Evolutionary conservation across 169 alveolate genomes (phyloP).

Genomic region (Amoebophrya sp.): DNA sequence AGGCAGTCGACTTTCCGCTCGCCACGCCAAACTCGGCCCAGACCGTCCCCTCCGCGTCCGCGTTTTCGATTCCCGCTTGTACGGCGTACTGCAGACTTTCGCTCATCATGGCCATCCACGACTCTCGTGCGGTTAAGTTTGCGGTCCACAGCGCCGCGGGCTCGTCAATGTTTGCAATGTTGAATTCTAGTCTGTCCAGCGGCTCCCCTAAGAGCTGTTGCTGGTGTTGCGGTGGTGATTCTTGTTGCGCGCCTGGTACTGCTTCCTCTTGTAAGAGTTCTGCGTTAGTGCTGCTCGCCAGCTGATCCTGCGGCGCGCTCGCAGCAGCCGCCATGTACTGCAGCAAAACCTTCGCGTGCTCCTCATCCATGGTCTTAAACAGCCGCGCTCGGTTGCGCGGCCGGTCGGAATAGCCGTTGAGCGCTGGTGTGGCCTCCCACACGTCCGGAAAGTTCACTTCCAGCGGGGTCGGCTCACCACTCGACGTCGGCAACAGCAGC

Average conservation of each 20-base stretch:
- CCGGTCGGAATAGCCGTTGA: too few relatives aligned
- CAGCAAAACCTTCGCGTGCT: not conserved
- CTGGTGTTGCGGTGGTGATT: too few relatives aligned
- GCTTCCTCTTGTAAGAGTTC: too few relatives aligned
- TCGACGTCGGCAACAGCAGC: too few relatives aligned
- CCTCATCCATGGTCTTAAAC: not conserved
- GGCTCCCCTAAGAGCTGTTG: not conserved
- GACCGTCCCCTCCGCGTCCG: not conserved
- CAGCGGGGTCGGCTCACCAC: too few relatives aligned
- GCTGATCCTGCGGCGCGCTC: too few relatives aligned
- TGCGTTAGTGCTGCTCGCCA: too few relatives aligned
- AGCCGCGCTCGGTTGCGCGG: not conserved
- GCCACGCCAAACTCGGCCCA: not conserved
- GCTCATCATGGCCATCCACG: not conserved
- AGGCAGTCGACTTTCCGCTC: not conserved
- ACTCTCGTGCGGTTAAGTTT: not conserved
- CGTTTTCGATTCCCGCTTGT: not conserved
- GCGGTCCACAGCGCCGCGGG: not conserved
- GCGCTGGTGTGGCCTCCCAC: too few relatives aligned
- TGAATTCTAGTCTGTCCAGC: not conserved
- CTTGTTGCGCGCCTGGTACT: too few relatives aligned
- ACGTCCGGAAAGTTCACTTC: too few relatives aligned
- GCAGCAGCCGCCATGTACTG: not conserved
- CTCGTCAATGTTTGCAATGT: not conserved
- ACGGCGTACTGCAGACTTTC: not conserved